Conservation (phyloP, 2,329 filamentous ascomycete species). For the Cylindrodendrum hubeiense region DNA sequence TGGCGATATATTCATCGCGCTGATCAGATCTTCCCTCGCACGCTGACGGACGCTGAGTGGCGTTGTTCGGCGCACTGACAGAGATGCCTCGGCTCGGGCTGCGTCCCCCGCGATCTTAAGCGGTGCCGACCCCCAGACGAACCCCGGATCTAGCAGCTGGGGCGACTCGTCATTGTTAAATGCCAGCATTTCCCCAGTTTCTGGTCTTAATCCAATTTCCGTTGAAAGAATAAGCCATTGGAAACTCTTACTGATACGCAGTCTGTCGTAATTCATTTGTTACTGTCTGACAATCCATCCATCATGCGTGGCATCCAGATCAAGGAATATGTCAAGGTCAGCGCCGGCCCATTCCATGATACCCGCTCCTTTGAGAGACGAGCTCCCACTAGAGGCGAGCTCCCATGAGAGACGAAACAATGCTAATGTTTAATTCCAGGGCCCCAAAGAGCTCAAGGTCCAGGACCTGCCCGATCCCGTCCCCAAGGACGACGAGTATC, state of each 20-base stretch:
- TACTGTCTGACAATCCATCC: not conserved
- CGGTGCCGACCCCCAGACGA: not conserved
- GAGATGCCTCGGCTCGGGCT: conserved; percentile 45
- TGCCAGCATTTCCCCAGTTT: not conserved
- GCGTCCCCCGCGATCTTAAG: conserved; percentile 37
- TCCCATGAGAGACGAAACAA: not conserved
- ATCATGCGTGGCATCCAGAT: conserved; percentile 83
- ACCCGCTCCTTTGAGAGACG: not conserved
- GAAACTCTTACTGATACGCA: not conserved
- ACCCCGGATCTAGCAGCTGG: not conserved
- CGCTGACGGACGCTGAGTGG: not conserved
- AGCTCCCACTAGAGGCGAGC: too few relatives aligned
- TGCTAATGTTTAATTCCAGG: conserved; percentile 59
- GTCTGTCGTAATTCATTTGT: not conserved
- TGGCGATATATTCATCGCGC: too few relatives aligned
- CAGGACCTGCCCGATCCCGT: conserved; percentile 79
- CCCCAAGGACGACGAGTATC: conserved; percentile 80
- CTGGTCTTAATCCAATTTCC: not conserved
- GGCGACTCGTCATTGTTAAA: not conserved
- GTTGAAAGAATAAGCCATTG: not conserved
- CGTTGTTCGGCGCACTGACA: not conserved
- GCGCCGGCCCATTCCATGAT: conserved; percentile 6
- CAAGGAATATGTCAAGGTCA: conserved; percentile 79
- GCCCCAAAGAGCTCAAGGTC: conserved; percentile 83
- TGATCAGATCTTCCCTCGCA: not conserved